phyloP scores from a whole-genome alignment of 1,139 yeast species.

The Hyphopichia pseudoburtonii region DNA sequence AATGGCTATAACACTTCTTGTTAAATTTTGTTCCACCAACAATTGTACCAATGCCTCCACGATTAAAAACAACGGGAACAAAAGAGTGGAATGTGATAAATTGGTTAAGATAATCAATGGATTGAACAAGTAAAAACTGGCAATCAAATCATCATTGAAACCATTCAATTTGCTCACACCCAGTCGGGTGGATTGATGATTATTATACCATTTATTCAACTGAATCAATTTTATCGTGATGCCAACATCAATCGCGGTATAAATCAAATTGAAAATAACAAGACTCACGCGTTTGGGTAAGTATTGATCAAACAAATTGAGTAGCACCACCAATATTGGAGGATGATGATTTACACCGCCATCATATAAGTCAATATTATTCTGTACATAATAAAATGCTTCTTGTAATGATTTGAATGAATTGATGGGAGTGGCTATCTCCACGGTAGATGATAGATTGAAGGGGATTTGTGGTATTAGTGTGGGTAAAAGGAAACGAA shows the following conservation, averaged over 20 bases:
- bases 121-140: conserved; percentile 70
- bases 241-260: conserved; percentile 40
- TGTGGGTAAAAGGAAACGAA: conserved; percentile 34
- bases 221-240: conserved; percentile 43
- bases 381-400: conserved; percentile 69
- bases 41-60: conserved; percentile 51
- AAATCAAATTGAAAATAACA: conserved; percentile 32
- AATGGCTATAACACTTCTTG: conserved; percentile 52
- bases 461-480: conserved; percentile 31
- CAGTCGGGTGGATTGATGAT: conserved; percentile 22
- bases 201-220: conserved; percentile 39
- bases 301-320: conserved; percentile 37
- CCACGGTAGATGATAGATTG: conserved; percentile 46
- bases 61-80: conserved; percentile 59
- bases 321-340: conserved; percentile 61
- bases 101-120: conserved; percentile 74
- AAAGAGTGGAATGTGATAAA: conserved; percentile 66
- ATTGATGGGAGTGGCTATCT: conserved; percentile 76
- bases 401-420: conserved; percentile 71
- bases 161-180: conserved; percentile 17
- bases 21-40: conserved; percentile 36
- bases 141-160: conserved; percentile 46
- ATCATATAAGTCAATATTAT: conserved; percentile 65
- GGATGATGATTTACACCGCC: conserved; percentile 90
- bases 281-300: conserved; percentile 20